A percentile compares a stretch with the other conserved stretches of the same genome.
Evolutionary conservation across 495 filamentous ascomycete genomes (phyloP).

Genomic region (Xylaria palmicola): DNA sequence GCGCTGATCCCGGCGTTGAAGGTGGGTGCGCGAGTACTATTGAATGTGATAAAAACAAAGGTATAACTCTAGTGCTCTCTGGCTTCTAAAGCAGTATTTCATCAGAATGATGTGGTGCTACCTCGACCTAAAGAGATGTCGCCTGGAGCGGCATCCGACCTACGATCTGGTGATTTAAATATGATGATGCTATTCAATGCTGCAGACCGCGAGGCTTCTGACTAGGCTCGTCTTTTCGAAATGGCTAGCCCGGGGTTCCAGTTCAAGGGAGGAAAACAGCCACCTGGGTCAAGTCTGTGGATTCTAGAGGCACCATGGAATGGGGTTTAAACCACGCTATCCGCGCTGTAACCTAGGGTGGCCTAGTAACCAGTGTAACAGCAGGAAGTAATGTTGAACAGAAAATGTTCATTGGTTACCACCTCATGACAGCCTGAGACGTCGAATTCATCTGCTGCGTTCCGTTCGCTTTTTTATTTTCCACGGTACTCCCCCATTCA

Average conservation of each 20-base stretch:
- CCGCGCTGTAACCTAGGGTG: background rate
- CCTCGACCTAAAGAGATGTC: constrained; percentile 26
- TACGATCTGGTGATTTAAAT: constrained; percentile 40
- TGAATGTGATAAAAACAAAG: no score
- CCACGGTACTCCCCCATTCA: no score
- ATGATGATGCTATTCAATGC: constrained; percentile 53
- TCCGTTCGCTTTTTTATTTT: no score
- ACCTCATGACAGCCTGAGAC: no score
- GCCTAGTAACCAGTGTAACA: no score
- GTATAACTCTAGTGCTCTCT: no score
- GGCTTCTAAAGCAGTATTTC: no score
- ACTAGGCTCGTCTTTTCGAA: constrained; percentile 48
- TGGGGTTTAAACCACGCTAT: background rate
- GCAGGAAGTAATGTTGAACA: no score
- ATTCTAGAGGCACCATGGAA: constrained; percentile 17
- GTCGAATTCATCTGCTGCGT: no score
- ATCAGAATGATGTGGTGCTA: constrained; percentile 39
- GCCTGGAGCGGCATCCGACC: background rate
- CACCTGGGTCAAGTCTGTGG: constrained; percentile 15
- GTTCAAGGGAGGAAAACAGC: constrained; percentile 30
- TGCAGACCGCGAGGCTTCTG: constrained; percentile 46
- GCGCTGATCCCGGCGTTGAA: constrained; percentile 45
- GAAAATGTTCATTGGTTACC: no score
- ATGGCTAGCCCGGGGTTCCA: constrained; percentile 38
- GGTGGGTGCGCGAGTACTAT: constrained; percentile 34